Conservation (phyloP, 192 early-diverging fungal genomes). For the Coemansia sp. region DNA sequence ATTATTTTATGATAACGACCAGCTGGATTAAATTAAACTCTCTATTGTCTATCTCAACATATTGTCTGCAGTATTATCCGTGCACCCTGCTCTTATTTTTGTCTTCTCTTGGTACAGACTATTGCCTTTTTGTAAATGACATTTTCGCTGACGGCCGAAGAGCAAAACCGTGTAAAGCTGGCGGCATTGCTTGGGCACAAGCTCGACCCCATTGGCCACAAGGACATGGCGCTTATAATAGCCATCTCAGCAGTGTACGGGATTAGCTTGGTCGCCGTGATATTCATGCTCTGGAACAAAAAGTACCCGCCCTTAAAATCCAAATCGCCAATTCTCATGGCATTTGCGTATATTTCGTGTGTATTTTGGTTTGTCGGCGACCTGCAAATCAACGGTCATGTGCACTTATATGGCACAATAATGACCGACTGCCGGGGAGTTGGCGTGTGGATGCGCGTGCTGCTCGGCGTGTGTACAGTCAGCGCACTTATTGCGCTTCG, state of each 20-base stretch:
- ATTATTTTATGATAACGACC: background rate
- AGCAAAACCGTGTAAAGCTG: slow-evolving; percentile 30
- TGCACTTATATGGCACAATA: slow-evolving; percentile 21
- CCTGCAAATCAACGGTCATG: slow-evolving; percentile 49
- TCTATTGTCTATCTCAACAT: background rate
- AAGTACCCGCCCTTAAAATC: slow-evolving; percentile 48
- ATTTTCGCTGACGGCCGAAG: slow-evolving; percentile 33
- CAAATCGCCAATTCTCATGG: slow-evolving; percentile 47
- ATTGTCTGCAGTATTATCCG: slow-evolving; percentile 5
- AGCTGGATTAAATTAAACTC: background rate
- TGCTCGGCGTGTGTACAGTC: slow-evolving; percentile 50
- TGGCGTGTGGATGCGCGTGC: slow-evolving; percentile 50
- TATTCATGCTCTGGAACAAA: slow-evolving; percentile 43
- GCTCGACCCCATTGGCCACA: slow-evolving; percentile 34
- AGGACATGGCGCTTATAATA: slow-evolving; percentile 35
- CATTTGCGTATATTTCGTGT: slow-evolving; percentile 17
- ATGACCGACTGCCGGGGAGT: slow-evolving; percentile 34
- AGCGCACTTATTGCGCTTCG: slow-evolving; percentile 42
- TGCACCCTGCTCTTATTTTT: background rate
- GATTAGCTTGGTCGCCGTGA: slow-evolving; percentile 32
- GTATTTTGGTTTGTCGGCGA: slow-evolving; percentile 53
- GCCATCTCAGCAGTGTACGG: slow-evolving; percentile 30
- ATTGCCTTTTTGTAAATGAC: slow-evolving; percentile 12
- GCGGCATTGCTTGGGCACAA: slow-evolving; percentile 28
- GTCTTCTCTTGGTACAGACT: background rate